Conservation (phyloP, 2,329 filamentous ascomycete species). For the Alternaria burnsii region DNA sequence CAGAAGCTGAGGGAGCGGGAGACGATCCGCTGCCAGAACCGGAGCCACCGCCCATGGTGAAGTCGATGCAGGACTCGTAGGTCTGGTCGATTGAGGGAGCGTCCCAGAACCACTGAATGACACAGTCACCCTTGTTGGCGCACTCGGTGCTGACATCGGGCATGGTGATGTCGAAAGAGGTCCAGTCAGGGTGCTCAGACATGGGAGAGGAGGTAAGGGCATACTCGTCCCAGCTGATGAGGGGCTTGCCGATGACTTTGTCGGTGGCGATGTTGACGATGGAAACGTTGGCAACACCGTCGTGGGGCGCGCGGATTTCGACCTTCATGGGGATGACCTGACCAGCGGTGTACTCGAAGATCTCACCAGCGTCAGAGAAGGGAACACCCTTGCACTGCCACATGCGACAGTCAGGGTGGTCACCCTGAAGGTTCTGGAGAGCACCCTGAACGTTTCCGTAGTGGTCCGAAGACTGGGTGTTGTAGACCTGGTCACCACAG, state of each 20-base stretch:
- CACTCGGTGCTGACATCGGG: conserved; percentile 60
- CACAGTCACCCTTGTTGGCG: conserved; percentile 60
- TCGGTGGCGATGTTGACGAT: conserved; percentile 64
- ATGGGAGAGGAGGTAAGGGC: conserved; percentile 58
- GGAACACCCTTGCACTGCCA: conserved; percentile 68
- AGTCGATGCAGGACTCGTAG: conserved; percentile 70
- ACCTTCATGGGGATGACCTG: conserved; percentile 57
- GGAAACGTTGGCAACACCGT: conserved; percentile 66
- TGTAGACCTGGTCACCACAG: conserved; percentile 64
- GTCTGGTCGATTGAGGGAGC: conserved; percentile 65
- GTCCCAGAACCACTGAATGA: conserved; percentile 71
- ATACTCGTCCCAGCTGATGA: conserved; percentile 66
- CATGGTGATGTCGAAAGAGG: conserved; percentile 63
- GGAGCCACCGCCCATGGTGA: conserved; percentile 55
- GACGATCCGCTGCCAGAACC: conserved; percentile 26
- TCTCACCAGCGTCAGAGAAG: conserved; percentile 62
- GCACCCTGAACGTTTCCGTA: conserved; percentile 67
- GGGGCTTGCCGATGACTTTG: conserved; percentile 60
- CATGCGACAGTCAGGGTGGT: conserved; percentile 62
- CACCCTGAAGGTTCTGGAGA: conserved; percentile 56
- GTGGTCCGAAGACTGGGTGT: conserved; percentile 62
- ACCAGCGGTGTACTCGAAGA: conserved; percentile 61
- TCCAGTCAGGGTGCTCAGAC: conserved; percentile 54
- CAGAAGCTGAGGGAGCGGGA: conserved; percentile 20
- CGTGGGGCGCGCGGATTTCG: conserved; percentile 63